Conservation (phyloP, 2,329 filamentous ascomycete species). For the Fusarium camptoceras region DNA sequence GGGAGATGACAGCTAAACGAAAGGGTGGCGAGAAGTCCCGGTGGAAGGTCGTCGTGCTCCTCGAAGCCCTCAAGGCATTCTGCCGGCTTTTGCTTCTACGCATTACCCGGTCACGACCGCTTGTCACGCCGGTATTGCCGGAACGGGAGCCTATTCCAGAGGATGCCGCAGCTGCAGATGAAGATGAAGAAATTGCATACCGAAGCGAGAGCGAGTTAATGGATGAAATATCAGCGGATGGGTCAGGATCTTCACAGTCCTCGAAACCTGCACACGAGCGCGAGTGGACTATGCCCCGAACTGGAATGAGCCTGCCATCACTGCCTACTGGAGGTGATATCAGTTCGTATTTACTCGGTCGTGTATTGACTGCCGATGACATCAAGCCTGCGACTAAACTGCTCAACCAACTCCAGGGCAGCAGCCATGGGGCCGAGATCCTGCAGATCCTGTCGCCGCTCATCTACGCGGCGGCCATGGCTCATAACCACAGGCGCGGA, state of each 20-base stretch:
- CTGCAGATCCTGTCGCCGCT: conserved; percentile 92
- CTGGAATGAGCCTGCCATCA: conserved; percentile 84
- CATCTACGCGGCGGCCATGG: conserved; percentile 84
- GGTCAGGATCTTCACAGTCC: conserved; percentile 37
- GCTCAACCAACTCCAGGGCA: conserved; percentile 82
- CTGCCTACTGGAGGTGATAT: conserved; percentile 86
- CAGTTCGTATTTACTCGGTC: conserved; percentile 85
- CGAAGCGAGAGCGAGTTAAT: conserved; percentile 58
- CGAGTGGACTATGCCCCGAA: conserved; percentile 94
- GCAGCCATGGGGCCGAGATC: conserved; percentile 82
- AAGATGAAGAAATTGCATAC: conserved; percentile 55
- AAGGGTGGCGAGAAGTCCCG: conserved; percentile 81
- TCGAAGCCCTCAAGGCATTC: conserved; percentile 88
- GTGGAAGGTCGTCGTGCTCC: conserved; percentile 87
- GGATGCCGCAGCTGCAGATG: conserved; percentile 63
- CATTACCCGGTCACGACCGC: conserved; percentile 83
- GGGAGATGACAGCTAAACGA: conserved; percentile 95
- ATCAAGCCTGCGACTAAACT: conserved; percentile 92
- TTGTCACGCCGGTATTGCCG: conserved; percentile 86
- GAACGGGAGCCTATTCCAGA: conserved; percentile 83
- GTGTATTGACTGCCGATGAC: conserved; percentile 94
- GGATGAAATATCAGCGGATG: conserved; percentile 54
- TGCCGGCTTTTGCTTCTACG: conserved; percentile 84
- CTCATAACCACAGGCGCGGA: conserved; percentile 63
- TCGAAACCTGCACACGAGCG: conserved; percentile 58